Evolutionary conservation across 2,329 filamentous ascomycete genomes (phyloP), one percentile per base, ranked within the genome.

Genomic region (Aspergillus ochraceus): DNA sequence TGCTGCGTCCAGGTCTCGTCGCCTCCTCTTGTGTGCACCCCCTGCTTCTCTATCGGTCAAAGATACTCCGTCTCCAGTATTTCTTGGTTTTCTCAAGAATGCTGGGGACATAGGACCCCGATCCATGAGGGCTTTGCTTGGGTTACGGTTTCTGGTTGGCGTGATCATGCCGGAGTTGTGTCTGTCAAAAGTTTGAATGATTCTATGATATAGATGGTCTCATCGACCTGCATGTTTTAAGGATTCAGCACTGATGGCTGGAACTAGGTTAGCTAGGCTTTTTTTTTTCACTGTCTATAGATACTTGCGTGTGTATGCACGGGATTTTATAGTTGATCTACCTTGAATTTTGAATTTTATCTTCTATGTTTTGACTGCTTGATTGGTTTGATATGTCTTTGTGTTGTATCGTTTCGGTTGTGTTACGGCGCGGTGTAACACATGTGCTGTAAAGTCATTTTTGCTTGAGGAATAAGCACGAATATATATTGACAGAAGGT

Each of bases 261-360:
- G 60, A 49, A 64, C 62, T 83, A 74, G 83, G 84, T 81, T 80
- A 88, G 83, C 73, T 80, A 84, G 85, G 81, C 85, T 29, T 29
- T n/a, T 29, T 29, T 42, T 42, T 42, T 42, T 42, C 82, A 82
- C 78, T 81, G 84, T 85, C 32, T 46, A 60, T 49, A 55, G 42
- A 49, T 49, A 32, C 30, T 29, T 49, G n/a, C 30, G 42, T 26
- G 17, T 54, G 52, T 52, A 10, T 20, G 14, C 39, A n/a, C 52
- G 20, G 19, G 4, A 20, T 22, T 20, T 47, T 12, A 12, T 47
- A 47, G 45, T 47, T 29, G 32, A n/a, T 55, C n/a, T 14, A 49
- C 4, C n/a, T 20, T 39, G 50, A 50, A n/a, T 52, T 20, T 20
- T 53, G n/a, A 29, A 26, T 42, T 58, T 57, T 6, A 24, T 24